Evolutionary conservation across 2,329 filamentous ascomycete species (phyloP).

Genomic region (Calycina herbarum): DNA sequence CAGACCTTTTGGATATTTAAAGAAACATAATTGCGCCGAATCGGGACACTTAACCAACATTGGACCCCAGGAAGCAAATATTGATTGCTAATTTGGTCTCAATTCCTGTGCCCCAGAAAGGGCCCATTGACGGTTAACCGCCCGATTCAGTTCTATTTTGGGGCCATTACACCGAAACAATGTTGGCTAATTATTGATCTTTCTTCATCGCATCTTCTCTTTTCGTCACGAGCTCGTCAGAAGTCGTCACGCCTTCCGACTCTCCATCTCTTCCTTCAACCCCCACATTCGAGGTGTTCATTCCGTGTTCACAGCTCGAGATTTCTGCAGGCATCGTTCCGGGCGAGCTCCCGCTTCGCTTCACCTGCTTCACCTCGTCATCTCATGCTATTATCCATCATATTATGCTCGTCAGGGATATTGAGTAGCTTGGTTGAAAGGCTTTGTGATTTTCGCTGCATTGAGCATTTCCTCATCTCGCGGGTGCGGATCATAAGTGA

Average conservation of each 20-base stretch:
- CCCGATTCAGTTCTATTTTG: conserved; percentile 35
- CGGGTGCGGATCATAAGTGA: conserved; percentile 19
- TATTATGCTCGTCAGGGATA: conserved; percentile 16
- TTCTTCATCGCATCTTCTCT: conserved; percentile 1
- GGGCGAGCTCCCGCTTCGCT: conserved; percentile 5
- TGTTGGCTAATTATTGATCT: conserved; percentile 27
- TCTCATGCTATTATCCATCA: conserved; percentile 15
- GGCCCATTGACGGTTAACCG: conserved; percentile 23
- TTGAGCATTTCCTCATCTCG: conserved; percentile 24
- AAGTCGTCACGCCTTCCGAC: conserved; percentile 7
- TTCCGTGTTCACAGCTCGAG: conserved; percentile 8
- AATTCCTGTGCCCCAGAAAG: conserved; percentile 16
- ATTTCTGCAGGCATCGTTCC: conserved; percentile 10
- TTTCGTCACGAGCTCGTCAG: neutral
- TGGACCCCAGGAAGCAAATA: conserved; percentile 15
- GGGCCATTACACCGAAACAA: conserved; percentile 15
- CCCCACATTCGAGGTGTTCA: conserved; percentile 11
- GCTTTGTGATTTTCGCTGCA: conserved; percentile 15
- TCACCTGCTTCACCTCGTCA: conserved; percentile 11
- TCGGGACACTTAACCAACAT: conserved; percentile 17
- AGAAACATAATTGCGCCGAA: conserved; percentile 32
- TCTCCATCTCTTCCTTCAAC: neutral
- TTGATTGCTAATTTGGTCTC: conserved; percentile 31
- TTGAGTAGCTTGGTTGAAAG: conserved; percentile 10
- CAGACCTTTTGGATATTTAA: conserved; percentile 29